Base-by-base conservation (phyloP, 371 early-diverging fungal species). In the Mucor indicus region DNA sequence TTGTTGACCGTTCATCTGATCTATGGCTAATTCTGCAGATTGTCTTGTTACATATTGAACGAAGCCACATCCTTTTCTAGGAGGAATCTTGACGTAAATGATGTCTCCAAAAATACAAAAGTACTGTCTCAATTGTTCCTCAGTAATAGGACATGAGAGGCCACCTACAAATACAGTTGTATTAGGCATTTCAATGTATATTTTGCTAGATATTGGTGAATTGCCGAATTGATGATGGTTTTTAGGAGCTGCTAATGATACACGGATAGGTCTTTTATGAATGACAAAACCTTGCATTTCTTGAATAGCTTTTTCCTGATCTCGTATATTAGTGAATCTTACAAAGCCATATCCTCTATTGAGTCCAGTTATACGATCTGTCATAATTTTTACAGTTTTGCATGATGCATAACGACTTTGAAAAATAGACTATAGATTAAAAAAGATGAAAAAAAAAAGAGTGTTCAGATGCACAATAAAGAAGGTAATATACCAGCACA, bases 161-260 rank as follows among this genome's bases (percentile, higher is more conserved):
- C 93, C 94, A 6, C 95, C 96, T 4, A 94, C 91, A 73, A 94
- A 96, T 13, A 96, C 91, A 0, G 96, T 93, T 3, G 94, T 93
- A 64, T 93, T 92, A 59, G 66, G 76, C 21, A 46, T n/a, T n/a
- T n/a, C n/a, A n/a, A n/a, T n/a, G n/a, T n/a, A n/a, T n/a, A n/a
- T n/a, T n/a, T n/a, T n/a, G n/a, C n/a, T n/a, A n/a, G 2, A 54
- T 46, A 29, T 15, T n/a, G 31, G 48, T 13, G 38, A 31, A 22
- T 38, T 13, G 17, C 12, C 15, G 12, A 15, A 44, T 24, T 33
- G 36, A 35, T 72, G 68, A 53, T 74, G 10, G 13, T 38, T 24
- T 23, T 89, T 91, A 12, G 92, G 90, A 1, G 91, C 90, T 2
- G 93, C 93, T 12, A 77, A 48, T 17, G 90, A 87, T 16, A 92